A percentile compares a stretch with the other conserved stretches of the same genome.
Conservation (phyloP, 306 rosid species). For the Cyclanthera cordifolia region DNA sequence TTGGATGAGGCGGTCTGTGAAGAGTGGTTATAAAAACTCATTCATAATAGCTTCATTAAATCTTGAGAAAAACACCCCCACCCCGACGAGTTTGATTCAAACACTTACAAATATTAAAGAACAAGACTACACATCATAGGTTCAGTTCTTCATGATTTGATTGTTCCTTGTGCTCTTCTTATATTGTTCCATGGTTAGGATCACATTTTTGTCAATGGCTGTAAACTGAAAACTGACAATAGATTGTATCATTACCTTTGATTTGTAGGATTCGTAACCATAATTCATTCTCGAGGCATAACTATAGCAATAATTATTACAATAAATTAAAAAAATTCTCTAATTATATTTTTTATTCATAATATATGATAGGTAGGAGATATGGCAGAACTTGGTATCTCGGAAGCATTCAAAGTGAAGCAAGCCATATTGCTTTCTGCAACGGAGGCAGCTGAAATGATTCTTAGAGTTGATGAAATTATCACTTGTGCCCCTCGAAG, state of each 20-base stretch:
- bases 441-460: conserved; percentile 97
- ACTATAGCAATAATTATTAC: background rate
- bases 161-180: background rate
- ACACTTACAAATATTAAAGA: no score
- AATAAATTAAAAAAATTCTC: no score
- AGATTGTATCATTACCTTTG: background rate
- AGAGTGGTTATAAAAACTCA: no score
- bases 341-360: background rate
- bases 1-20: no score
- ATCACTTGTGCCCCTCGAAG: conserved; percentile 91
- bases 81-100: no score
- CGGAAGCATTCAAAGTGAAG: conserved; percentile 84
- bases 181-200: background rate
- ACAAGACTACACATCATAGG: no score
- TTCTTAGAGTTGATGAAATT: conserved; percentile 94
- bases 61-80: no score
- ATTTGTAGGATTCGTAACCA: background rate
- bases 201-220: background rate
- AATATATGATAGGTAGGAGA: conserved; percentile 56
- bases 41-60: no score
- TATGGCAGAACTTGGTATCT: conserved; percentile 71
- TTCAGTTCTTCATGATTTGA: no score
- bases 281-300: no score
- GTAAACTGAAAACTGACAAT: background rate
- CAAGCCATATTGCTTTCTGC: conserved; percentile 85